Base-by-base conservation (phyloP, 768 basidiomycete species). In the Leucosporidium creatinivorum region DNA sequence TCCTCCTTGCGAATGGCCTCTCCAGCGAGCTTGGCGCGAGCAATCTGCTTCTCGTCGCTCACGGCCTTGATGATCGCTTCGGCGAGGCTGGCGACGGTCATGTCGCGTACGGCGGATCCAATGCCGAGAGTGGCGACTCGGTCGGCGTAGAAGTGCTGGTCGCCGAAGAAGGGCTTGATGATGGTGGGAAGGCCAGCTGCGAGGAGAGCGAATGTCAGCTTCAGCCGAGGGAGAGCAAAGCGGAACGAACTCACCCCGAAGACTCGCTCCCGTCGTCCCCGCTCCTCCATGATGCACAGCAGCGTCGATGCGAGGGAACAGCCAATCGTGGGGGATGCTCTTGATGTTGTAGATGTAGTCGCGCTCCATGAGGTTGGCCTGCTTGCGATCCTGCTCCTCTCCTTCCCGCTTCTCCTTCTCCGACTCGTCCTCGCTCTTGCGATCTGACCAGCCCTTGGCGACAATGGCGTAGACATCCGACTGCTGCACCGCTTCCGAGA, bases 271-370 rank as follows among this genome's bases (percentile, higher is more conserved):
- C 1, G 92, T 93, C 3, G 94, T 96, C 26, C 94, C 94, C 6
- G 94, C 92, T 63, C 94, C 94, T 67, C 94, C 94, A 75, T 99
- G 94, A 81, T 99, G 94, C 70, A 93, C 96, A 23, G 91, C 91
- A n/a, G 92, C 94, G 76, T 93, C 89, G 67, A 99, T 91, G 55
- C 87, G 84, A 70, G 83, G 84, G 81, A 99, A 99, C 58, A 99
- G 79, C 94, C 94, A 99, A 77, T 97, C 91, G 69, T 77, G 77
- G 31, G 77, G 77, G 26, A 76, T 72, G 6, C 91, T 90, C 25
- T 86, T 82, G 67, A 98, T 87, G 1, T 86, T 80, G 77, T 89
- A 91, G 69, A 96, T 91, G 76, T 90, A 84, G 62, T 84, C 81
- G 30, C 90, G 89, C 54, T 90, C 77, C 9, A 87, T 83, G 68